Evolutionary conservation across 352 stramenopile genomes (phyloP).

Genomic region (Globisporangium solare): DNA sequence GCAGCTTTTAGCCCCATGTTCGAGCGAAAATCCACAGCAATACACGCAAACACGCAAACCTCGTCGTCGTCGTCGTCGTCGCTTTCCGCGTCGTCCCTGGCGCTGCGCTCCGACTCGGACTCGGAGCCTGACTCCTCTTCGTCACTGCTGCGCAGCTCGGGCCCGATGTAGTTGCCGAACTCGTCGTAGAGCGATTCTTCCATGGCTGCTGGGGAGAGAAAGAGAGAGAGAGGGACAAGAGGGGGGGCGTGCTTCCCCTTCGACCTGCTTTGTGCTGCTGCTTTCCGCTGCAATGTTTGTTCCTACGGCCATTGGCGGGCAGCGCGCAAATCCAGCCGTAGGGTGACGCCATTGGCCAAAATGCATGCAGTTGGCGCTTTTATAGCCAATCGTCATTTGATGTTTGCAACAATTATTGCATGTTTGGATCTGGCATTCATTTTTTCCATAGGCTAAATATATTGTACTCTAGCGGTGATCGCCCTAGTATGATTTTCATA

Average conservation of each 20-base stretch:
- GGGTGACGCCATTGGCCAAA: not conserved
- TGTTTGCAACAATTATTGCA: not conserved
- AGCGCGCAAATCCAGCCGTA: not conserved
- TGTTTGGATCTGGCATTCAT: too few species aligned
- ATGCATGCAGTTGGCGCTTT: not conserved
- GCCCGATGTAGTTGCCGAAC: constrained; percentile 99
- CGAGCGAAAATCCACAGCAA: too few species aligned
- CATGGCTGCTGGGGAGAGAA: constrained; percentile 41
- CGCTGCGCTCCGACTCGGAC: constrained; percentile 37
- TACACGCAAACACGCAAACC: constrained; percentile 5
- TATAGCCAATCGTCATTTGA: not conserved
- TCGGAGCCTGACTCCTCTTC: constrained; percentile 55
- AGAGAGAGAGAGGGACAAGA: not conserved
- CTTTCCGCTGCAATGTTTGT: not conserved
- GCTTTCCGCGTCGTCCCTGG: constrained; percentile 26
- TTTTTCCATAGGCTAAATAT: too few species aligned
- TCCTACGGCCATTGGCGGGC: not conserved
- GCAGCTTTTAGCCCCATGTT: not conserved
- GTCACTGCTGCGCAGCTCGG: constrained; percentile 89
- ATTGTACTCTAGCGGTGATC: too few species aligned
- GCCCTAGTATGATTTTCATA: too few species aligned
- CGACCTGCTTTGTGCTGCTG: not conserved
- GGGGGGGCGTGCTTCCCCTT: not conserved
- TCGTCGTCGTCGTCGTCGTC: constrained; percentile 35
- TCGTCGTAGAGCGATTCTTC: constrained; percentile 99